Evolutionary conservation across 2,329 filamentous ascomycete genomes (phyloP).

Genomic region (Aaosphaeria pasadenensis): DNA sequence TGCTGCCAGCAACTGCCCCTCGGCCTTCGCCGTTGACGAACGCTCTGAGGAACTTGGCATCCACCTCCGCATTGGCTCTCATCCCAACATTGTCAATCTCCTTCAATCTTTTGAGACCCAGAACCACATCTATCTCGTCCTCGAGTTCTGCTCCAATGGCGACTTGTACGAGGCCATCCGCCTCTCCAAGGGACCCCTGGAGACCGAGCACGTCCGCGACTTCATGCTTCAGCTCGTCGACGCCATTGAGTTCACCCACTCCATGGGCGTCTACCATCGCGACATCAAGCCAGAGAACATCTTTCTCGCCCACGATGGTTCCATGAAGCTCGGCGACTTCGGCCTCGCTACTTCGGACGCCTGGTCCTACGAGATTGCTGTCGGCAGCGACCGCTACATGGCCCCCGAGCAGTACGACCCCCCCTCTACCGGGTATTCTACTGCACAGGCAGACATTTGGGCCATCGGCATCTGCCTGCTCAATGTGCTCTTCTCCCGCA

Average conservation of each 20-base stretch:
- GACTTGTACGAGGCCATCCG: constrained; percentile 98
- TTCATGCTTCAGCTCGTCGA: constrained; percentile 96
- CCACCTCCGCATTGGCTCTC: constrained; percentile 73
- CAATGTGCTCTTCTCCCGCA: constrained; percentile 94
- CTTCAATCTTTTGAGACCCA: constrained; percentile 89
- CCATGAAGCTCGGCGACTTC: constrained; percentile 96
- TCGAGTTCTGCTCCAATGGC: constrained; percentile 93
- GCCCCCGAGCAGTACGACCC: constrained; percentile 97
- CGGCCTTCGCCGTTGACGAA: constrained; percentile 74
- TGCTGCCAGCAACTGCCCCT: constrained; percentile 56
- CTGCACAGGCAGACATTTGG: constrained; percentile 93
- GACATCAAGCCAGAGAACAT: constrained; percentile 99
- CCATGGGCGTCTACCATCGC: constrained; percentile 87
- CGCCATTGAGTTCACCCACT: constrained; percentile 86
- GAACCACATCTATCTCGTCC: constrained; percentile 83
- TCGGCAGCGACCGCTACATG: constrained; percentile 99
- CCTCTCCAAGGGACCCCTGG: constrained; percentile 77
- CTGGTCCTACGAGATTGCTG: constrained; percentile 89
- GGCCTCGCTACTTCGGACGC: constrained; percentile 84
- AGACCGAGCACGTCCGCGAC: constrained; percentile 93
- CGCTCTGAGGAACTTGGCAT: constrained; percentile 77
- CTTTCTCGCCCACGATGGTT: constrained; percentile 80
- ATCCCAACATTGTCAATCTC: constrained; percentile 92
- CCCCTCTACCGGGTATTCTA: constrained; percentile 81
- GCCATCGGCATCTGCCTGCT: constrained; percentile 94